Evolutionary conservation across 495 filamentous ascomycete genomes (phyloP).

Genomic region (Xylaria bambusicola): DNA sequence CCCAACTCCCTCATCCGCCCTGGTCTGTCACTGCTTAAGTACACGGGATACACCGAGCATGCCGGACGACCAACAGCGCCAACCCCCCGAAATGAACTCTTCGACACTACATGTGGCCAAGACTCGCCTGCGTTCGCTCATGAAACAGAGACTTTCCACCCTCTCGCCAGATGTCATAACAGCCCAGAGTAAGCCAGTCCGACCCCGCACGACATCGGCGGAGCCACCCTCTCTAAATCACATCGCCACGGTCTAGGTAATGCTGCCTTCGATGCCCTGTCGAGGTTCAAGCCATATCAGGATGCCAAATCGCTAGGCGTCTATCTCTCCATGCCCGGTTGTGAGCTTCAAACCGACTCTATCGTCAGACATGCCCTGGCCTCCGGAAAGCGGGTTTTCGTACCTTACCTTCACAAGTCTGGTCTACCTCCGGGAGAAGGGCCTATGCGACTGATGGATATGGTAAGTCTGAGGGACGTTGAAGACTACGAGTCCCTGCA

Average conservation of each 20-base stretch:
- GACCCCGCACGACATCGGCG: conserved; percentile 14
- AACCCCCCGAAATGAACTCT: conserved; percentile 32
- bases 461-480: conserved; percentile 74
- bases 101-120: conserved; percentile 64
- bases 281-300: conserved; percentile 59
- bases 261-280: conserved; percentile 57
- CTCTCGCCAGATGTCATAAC: conserved; percentile 59
- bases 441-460: conserved; percentile 80
- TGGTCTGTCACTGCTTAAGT: background rate
- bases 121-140: conserved; percentile 67
- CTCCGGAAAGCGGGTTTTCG: conserved; percentile 80
- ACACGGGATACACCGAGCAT: conserved; percentile 11
- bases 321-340: conserved; percentile 88
- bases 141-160: conserved; percentile 62
- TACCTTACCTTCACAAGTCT: conserved; percentile 79
- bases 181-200: conserved; percentile 71
- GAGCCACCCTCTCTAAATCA: conserved; percentile 6
- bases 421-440: conserved; percentile 42
- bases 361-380: conserved; percentile 80
- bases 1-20: no score
- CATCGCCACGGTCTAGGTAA: conserved; percentile 49
- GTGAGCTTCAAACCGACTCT: conserved; percentile 76
- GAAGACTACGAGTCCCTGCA: conserved; percentile 74
- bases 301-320: conserved; percentile 74
- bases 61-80: conserved; percentile 18